Percentiles rank a stretch among this genome's conserved stretches.
Evolutionary conservation across 2,329 filamentous ascomycete genomes (phyloP).

Genomic region (Fusarium gaditjirri): DNA sequence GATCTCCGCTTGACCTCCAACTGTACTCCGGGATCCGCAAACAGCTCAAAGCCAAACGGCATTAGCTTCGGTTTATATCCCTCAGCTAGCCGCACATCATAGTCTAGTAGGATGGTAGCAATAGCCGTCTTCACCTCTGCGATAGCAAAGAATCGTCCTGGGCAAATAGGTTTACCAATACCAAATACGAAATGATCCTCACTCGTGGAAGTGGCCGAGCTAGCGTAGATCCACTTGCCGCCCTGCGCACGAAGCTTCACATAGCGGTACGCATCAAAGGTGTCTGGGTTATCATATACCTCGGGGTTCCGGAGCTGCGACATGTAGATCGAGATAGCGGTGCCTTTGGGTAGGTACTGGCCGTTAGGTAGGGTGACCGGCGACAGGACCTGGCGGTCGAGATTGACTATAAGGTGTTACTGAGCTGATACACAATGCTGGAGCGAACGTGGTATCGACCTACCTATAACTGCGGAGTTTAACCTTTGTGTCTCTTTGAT

Average conservation of each 20-base stretch:
- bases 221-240: not conserved
- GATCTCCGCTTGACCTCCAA: not conserved
- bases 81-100: not conserved
- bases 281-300: not conserved
- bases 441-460: accelerated
- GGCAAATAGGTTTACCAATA: not conserved
- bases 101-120: not conserved
- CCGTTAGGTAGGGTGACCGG: not conserved
- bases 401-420: not conserved
- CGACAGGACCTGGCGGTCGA: not conserved
- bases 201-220: not conserved
- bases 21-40: not conserved
- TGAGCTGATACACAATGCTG: accelerated
- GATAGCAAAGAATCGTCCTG: not conserved
- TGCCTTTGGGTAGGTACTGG: not conserved
- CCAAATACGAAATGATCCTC: not conserved
- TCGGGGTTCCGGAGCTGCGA: not conserved
- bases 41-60: not conserved
- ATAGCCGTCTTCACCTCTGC: not conserved
- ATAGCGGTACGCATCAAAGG: not conserved
- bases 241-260: not conserved
- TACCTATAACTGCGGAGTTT: not conserved
- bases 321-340: not conserved
- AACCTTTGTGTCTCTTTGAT: not conserved
- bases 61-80: not conserved